phyloP scores from a whole-genome alignment of 1,139 yeast species.

The Scheffersomyces illinoinensis region DNA sequence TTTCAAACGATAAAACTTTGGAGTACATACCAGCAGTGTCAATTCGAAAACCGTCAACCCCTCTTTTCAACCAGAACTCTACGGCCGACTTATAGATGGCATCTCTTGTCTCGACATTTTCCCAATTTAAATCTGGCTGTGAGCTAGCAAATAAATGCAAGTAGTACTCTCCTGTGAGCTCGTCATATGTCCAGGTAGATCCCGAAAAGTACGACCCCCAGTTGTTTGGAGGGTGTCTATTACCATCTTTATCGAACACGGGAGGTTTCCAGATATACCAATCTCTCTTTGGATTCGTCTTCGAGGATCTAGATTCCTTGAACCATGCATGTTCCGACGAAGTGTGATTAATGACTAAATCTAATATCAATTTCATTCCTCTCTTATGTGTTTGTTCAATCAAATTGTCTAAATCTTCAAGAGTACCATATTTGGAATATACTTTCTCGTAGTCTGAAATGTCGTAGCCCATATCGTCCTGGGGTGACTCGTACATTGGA shows the following conservation, averaged over 20 bases:
- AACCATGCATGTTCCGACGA: conserved; percentile 25
- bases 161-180: conserved; percentile 23
- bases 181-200: conserved; percentile 26
- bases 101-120: conserved; percentile 21
- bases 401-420: conserved; percentile 22
- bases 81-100: conserved; percentile 23
- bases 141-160: conserved; percentile 22
- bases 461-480: conserved; percentile 28
- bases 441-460: conserved; percentile 22
- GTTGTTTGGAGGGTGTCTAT: conserved; percentile 26
- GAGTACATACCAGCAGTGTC: conserved; percentile 26
- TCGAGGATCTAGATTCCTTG: conserved; percentile 23
- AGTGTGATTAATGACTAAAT: conserved; percentile 26
- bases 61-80: conserved; percentile 24
- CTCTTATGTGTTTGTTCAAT: conserved; percentile 19
- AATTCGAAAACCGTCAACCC: conserved; percentile 26
- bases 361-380: conserved; percentile 24
- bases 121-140: conserved; percentile 30
- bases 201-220: conserved; percentile 25
- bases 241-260: conserved; percentile 19
- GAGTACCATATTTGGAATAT: conserved; percentile 24
- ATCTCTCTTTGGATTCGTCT: conserved; percentile 23
- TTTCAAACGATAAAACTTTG: conserved; percentile 20
- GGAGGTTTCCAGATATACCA: conserved; percentile 27
- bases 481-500: conserved; percentile 27